phyloP scores from a whole-genome alignment of 1,284 basidiomycete species.

The Mycena citricolor region DNA sequence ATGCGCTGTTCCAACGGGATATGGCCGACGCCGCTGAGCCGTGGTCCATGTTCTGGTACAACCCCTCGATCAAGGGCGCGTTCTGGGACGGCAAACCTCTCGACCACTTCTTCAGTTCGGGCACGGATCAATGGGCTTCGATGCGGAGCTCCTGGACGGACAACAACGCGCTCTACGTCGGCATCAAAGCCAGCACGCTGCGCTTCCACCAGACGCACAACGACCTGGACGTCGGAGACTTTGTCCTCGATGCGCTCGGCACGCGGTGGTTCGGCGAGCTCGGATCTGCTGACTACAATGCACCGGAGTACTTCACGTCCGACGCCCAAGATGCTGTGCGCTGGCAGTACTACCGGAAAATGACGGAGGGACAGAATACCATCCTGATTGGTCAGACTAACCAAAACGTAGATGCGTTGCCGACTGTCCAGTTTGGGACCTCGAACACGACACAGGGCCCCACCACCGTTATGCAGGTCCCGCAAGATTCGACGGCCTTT shows the following conservation, averaged over 20 bases:
- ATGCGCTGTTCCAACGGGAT: conserved; percentile 91
- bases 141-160: conserved; percentile 95
- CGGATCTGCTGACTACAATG: conserved; percentile 78
- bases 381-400: conserved; percentile 78
- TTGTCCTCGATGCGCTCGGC: conserved; percentile 93
- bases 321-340: conserved; percentile 68
- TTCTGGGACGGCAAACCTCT: conserved; percentile 89
- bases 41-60: conserved; percentile 98
- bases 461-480: conserved; percentile 66
- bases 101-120: conserved; percentile 79
- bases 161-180: conserved; percentile 79
- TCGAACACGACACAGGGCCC: conserved; percentile 77
- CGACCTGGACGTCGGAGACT: conserved; percentile 91
- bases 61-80: conserved; percentile 78
- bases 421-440: conserved; percentile 53
- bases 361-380: conserved; percentile 97
- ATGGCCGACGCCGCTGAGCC: conserved; percentile 88
- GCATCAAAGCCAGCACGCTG: conserved; percentile 82
- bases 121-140: conserved; percentile 79
- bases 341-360: conserved; percentile 95
- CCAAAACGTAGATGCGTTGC: conserved; percentile 77
- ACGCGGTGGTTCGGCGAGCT: conserved; percentile 96
- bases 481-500: conserved; percentile 76
- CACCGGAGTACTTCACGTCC: conserved; percentile 68
- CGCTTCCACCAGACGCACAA: conserved; percentile 89